A percentile compares a stretch with the other conserved stretches of the same genome.
phyloP scores from a whole-genome alignment of 164 flowering plant genomes.

The Tetracentron sinense region DNA sequence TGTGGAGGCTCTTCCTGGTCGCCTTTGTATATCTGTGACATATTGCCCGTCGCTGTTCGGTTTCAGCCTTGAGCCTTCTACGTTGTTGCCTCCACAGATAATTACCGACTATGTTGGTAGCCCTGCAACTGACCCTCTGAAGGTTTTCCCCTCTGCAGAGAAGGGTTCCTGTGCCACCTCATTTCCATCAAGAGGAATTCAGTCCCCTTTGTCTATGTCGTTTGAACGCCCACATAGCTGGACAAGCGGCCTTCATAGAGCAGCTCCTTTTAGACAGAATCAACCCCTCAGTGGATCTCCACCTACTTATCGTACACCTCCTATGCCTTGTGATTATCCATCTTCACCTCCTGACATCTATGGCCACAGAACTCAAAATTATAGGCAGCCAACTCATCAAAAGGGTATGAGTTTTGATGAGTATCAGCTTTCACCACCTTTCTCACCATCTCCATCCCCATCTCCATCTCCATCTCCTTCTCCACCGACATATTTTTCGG shows the following conservation, averaged over 20 bases:
- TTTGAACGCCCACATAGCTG: constrained; percentile 83
- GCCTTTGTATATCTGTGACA: constrained; percentile 54
- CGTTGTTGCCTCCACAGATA: constrained; percentile 55
- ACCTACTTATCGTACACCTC: constrained; percentile 35
- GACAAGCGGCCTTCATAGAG: constrained; percentile 66
- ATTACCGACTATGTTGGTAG: constrained; percentile 91
- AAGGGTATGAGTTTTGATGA: constrained; percentile 53
- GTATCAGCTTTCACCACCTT: constrained; percentile 77
- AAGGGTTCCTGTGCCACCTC: constrained; percentile 42
- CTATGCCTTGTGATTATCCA: constrained; percentile 40
- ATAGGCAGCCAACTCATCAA: constrained; percentile 36
- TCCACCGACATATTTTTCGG: constrained; percentile 46
- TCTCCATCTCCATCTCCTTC: constrained; percentile 78
- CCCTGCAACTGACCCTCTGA: constrained; percentile 72
- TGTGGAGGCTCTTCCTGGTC: constrained; percentile 74
- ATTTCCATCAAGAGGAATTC: constrained; percentile 42
- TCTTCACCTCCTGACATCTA: constrained; percentile 50
- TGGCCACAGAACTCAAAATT: constrained; percentile 33
- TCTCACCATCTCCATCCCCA: constrained; percentile 69
- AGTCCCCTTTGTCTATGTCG: constrained; percentile 42
- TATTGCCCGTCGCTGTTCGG: constrained; percentile 63
- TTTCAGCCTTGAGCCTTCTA: constrained; percentile 52
- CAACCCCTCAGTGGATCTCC: constrained; percentile 44
- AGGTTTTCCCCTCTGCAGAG: constrained; percentile 49
- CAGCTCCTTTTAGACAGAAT: constrained; percentile 33